Evolutionary conservation across 306 rosid genomes (phyloP), one percentile per base, ranked within the genome.

Genomic region (Cucurbita pepo): DNA sequence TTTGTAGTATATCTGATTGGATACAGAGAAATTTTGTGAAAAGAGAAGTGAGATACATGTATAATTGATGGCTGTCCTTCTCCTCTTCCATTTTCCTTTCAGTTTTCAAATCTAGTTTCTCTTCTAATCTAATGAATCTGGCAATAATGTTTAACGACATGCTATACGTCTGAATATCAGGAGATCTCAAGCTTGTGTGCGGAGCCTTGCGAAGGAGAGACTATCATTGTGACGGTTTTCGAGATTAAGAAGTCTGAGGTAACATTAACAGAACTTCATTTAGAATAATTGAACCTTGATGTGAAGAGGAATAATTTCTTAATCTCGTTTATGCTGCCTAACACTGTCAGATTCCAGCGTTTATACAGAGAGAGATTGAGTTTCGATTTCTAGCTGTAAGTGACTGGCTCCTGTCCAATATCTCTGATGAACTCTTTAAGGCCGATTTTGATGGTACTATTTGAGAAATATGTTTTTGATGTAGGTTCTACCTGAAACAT

Each of bases 131-230:
- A 7, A 69, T 7, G 59, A 50, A 15, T 69, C 48, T 50, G 15
- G 58, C 10, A 36, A 30, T 30, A 14, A 0, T 69, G 19, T 50
- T 14, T 13, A 50, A 47, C 40, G 19, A 67, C 4, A 19, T 47
- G 72, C 8, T 7, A 18, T 67, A 12, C 19, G 19, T 30, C 5
- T 50, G 58, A n/a, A 69, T 77, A 73, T 77, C 83, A 93, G 96
- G 98, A 93, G 73, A 88, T 93, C 74, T 89, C 98, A 40, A 90
- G 97, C 79, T 87, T 93, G 82, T 90, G 96, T 71, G 97, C 87
- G 67, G 97, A 93, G 82, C 88, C 85, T 57, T 86, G 77, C 82
- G 91, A 83, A 52, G 96, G 83, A 55, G 98, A 93, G 83, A 84
- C 79, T 56, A 90, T 93, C 74, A 75, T 89, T 38, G 85, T 90